These are phyloP conservation scores for Talaromyces verruculosus DNA, from an alignment of 2,329 filamentous ascomycete genomes.

Conservation along the genomic window DNA sequence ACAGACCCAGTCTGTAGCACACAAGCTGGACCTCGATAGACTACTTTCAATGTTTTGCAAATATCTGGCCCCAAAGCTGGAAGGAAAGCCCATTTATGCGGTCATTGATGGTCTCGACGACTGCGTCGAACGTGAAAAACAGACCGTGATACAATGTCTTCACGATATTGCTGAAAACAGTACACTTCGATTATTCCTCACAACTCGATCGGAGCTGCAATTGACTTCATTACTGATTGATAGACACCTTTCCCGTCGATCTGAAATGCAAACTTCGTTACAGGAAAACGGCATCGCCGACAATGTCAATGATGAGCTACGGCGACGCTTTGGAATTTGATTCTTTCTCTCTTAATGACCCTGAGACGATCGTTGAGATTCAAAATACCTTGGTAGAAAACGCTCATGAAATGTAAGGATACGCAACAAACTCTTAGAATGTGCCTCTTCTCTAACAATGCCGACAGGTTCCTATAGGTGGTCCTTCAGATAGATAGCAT, in stretches of 20 bases:
- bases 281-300: conserved; percentile 1
- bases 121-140: background rate
- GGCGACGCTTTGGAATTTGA: background rate
- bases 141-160: background rate
- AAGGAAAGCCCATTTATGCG: background rate
- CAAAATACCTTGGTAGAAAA: background rate
- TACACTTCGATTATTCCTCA: background rate
- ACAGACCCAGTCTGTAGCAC: background rate
- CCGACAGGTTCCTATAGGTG: conserved; percentile 10
- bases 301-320: conserved; percentile 8
- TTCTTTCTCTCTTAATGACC: background rate
- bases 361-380: conserved; percentile 9
- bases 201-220: background rate
- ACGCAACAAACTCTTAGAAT: background rate
- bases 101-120: conserved; percentile 1
- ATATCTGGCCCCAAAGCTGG: background rate
- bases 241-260: background rate
- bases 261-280: background rate
- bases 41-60: background rate
- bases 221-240: background rate
- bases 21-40: background rate
- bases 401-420: background rate
- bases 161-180: background rate
- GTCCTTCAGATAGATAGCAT: conserved; percentile 13
- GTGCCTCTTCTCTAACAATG: background rate